Evolutionary conservation across 2,329 filamentous ascomycete species (phyloP), one percentile per base, ranked within the genome.

Genomic region (Magnaporthiopsis poae): DNA sequence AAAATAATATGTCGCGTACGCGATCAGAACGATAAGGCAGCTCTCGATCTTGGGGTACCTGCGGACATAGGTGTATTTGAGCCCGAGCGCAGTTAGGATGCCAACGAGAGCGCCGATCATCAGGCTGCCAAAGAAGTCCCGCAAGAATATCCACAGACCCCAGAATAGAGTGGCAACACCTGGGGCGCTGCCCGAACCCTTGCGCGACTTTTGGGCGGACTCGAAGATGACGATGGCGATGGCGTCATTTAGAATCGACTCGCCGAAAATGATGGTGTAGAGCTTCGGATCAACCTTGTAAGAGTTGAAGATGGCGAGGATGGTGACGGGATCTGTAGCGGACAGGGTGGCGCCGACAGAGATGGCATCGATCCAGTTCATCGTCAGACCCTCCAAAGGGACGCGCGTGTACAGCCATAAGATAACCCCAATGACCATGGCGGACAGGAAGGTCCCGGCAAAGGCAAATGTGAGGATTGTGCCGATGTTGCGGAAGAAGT

Each of bases 261-360:
- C 95, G 75, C 95, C 95, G 77, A 99, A 99, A 71, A 99, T 99
- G 76, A 99, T 88, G 36, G 95, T 99, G 80, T 99, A 99, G 25
- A 99, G 85, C 79, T 98, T 98, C 2, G 95, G 95, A 73, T 99
- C 95, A 72, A 99, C 95, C 79, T 98, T 98, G 85, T 98, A 99
- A 1, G 95, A 90, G 77, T 97, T 98, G 85, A 99, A 99, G 72
- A 99, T 99, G 75, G 95, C 95, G 66, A 99, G 82, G 72, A 99
- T 98, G 0, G 95, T 99, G 68, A 99, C 94, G 0, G 95, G 95
- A 75, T 99, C 95, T 1, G 95, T 99, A 68, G 95, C 95, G 1
- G 95, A 98, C 39, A 99, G 85, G 0, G 95, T 99, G 61, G 95
- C 95, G 72, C 95, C 95, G 61, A 99, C 92, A 0, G 93, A 96